Evolutionary conservation across 148 eudicot genomes (phyloP), one percentile per base, ranked within the genome.

Genomic region (Rhododendron griersonianum): DNA sequence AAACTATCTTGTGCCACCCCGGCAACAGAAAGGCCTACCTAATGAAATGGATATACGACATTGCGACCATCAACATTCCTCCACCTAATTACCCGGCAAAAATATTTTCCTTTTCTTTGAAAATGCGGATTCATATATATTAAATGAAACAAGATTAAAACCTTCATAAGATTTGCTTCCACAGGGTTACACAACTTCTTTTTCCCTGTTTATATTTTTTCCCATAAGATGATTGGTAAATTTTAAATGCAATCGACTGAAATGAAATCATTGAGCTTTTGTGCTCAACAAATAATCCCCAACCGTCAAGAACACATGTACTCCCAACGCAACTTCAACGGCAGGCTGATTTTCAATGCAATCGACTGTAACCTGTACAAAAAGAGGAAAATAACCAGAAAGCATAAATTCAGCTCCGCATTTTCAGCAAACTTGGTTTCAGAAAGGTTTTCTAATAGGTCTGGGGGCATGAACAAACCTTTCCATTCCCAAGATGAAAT

Each of bases 401-500:
- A 69, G 15, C 53, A 71, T 7, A 37, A 75, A 53, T 50, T 81
- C n/a, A 45, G 33, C 69, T 51, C 73, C 19, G 30, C 37, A 50
- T 73, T 61, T 71, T 67, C 37, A 84, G 45, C 55, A 71, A 83
- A 19, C 39, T 84, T 8, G 11, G 15, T 21, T 15, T n/a, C n/a
- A 10, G 25, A 65, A 55, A 30, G 9, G 30, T 18, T 67, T 48
- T 4, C 69, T 23, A 39, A 57, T 23, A 25, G 39, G 33, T 57
- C 19, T 30, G 39, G 65, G 10, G 67, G 48, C 21, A 63, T 0
- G 35, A 45, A 51, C 85, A 44, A 63, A 95, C 98, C 98, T 95
- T 95, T 85, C 98, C 96, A 75, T 92, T 90, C 74, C 93, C 96
- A 7, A 51, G 84, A 83, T 93, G 98, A 89, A 95, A 95, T 71